Percentiles rank a stretch among this genome's conserved stretches.
These are phyloP conservation scores for Leccinum boreale DNA, from an alignment of 768 basidiomycete genomes.

Conservation along the genomic window DNA sequence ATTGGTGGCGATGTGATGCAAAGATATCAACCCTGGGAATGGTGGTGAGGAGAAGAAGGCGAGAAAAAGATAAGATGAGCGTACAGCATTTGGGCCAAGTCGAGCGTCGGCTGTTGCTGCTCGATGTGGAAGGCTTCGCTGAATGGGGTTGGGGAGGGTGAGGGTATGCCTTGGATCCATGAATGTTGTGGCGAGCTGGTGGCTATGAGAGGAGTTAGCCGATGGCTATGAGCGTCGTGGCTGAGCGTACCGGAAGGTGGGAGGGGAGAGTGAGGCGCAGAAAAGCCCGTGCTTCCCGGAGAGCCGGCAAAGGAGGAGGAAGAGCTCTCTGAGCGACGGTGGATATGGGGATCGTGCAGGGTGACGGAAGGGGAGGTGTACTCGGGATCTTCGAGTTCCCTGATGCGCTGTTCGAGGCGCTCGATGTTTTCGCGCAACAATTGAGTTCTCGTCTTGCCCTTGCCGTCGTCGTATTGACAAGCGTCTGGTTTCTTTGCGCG, in stretches of 20 bases:
- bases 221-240: background rate
- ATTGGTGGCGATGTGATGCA: conserved; percentile 70
- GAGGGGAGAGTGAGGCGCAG: conserved; percentile 58
- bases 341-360: conserved; percentile 63
- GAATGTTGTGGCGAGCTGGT: conserved; percentile 50
- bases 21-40: conserved; percentile 66
- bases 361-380: conserved; percentile 65
- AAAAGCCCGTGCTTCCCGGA: conserved; percentile 48
- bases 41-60: conserved; percentile 5
- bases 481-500: conserved; percentile 72
- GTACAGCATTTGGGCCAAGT: conserved; percentile 67
- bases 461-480: conserved; percentile 84
- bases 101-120: conserved; percentile 48
- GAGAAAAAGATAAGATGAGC: conserved; percentile 20
- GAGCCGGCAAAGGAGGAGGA: conserved; percentile 51
- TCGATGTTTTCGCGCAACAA: conserved; percentile 73
- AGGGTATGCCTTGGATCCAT: conserved; percentile 48
- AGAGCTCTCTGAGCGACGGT: conserved; percentile 43
- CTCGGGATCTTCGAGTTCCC: conserved; percentile 74
- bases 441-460: conserved; percentile 79
- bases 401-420: conserved; percentile 66
- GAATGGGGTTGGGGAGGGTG: conserved; percentile 53
- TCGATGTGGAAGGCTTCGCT: conserved; percentile 47
- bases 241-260: conserved; percentile 46
- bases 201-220: conserved; percentile 27